These are phyloP conservation scores for Sclerotinia spermophila DNA, from an alignment of 2,329 filamentous ascomycete genomes.

Conservation along the genomic window DNA sequence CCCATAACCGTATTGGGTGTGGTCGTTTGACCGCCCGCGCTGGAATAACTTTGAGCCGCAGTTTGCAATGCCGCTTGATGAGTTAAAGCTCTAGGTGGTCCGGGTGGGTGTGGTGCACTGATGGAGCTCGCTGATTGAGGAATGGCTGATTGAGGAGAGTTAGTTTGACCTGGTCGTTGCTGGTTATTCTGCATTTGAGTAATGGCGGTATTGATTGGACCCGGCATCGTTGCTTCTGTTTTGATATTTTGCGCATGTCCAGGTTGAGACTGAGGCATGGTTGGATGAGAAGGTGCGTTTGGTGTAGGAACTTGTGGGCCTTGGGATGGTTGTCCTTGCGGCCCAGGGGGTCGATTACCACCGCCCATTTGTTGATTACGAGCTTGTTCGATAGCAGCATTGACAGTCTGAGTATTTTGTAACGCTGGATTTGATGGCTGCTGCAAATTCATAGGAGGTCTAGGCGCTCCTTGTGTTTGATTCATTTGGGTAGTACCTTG, in stretches of 20 bases:
- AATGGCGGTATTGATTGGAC: slow-evolving; percentile 35
- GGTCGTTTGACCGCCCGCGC: slow-evolving; percentile 24
- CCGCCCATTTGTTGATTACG: slow-evolving; percentile 36
- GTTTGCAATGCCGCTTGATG: slow-evolving; percentile 35
- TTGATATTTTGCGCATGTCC: slow-evolving; percentile 31
- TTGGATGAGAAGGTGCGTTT: slow-evolving; percentile 24
- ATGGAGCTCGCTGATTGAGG: slow-evolving; percentile 33
- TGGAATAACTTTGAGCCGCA: slow-evolving; percentile 37
- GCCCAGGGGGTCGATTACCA: slow-evolving; percentile 27
- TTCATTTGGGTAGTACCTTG: slow-evolving; percentile 23
- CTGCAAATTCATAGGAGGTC: slow-evolving; percentile 34
- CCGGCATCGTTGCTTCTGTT: slow-evolving; percentile 28
- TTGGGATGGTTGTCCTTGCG: slow-evolving; percentile 25
- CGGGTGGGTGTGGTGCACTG: slow-evolving; percentile 24
- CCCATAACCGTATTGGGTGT: slow-evolving; percentile 35
- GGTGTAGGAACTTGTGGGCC: slow-evolving; percentile 25
- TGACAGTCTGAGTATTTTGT: slow-evolving; percentile 36
- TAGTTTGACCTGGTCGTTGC: slow-evolving; percentile 29
- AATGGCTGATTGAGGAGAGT: slow-evolving; percentile 35
- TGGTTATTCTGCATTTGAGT: slow-evolving; percentile 30
- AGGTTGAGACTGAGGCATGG: slow-evolving; percentile 23
- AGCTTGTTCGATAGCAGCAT: slow-evolving; percentile 37
- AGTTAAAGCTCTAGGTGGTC: slow-evolving; percentile 31
- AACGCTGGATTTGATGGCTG: slow-evolving; percentile 33
- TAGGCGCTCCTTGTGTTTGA: slow-evolving; percentile 25